These are phyloP conservation scores for Cubamyces sp. DNA, from an alignment of 768 basidiomycete genomes.

Conservation along the genomic window DNA sequence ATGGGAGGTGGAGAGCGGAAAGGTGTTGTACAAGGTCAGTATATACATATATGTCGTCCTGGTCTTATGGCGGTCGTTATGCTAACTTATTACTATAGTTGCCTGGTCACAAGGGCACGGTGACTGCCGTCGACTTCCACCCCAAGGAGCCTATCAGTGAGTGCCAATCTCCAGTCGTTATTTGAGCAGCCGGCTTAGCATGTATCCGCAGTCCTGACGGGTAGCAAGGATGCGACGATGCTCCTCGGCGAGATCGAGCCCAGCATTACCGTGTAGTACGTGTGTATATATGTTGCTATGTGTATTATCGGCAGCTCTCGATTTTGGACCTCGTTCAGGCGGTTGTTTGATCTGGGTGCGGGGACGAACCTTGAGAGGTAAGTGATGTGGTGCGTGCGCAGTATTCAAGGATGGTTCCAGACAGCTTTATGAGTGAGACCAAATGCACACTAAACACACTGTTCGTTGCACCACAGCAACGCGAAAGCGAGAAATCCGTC, in stretches of 20 bases:
- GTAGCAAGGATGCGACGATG: conserved; percentile 92
- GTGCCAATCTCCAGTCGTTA: conserved; percentile 36
- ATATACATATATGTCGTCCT: neutral
- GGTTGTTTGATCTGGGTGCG: neutral
- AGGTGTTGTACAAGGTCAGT: conserved; percentile 78
- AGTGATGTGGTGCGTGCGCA: too few species aligned
- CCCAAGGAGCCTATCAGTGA: conserved; percentile 93
- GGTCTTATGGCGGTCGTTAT: neutral
- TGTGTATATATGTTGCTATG: conserved; percentile 2
- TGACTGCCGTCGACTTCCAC: conserved; percentile 95
- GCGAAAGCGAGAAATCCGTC: too few species aligned
- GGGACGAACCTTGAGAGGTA: too few species aligned
- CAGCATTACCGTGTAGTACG: conserved; percentile 39
- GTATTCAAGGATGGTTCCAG: too few species aligned
- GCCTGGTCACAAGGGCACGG: conserved; percentile 96
- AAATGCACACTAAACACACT: too few species aligned
- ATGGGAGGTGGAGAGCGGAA: conserved; percentile 83
- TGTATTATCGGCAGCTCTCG: neutral
- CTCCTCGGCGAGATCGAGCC: conserved; percentile 89
- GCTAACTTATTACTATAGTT: conserved; percentile 48
- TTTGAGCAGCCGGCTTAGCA: conserved; percentile 41
- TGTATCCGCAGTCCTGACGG: conserved; percentile 71
- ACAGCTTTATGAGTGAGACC: too few species aligned
- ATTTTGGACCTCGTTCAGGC: neutral
- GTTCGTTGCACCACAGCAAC: too few species aligned